A percentile compares a stretch with the other conserved stretches of the same genome.
These are phyloP conservation scores for Cardamine chenopodiifolia DNA, from an alignment of 345 rosid species.

Conservation along the genomic window DNA sequence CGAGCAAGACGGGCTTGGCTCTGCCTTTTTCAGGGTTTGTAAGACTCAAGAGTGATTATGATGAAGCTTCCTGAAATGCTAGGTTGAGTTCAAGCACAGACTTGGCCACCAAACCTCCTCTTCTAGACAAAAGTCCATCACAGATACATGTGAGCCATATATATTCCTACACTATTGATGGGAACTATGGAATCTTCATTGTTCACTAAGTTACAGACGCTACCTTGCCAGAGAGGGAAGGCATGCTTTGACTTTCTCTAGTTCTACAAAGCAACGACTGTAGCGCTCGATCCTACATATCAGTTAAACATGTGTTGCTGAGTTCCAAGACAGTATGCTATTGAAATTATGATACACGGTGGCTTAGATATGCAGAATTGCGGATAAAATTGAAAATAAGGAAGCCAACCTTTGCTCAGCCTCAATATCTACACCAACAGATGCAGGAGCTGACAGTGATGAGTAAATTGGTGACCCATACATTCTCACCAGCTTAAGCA, in stretches of 20 bases:
- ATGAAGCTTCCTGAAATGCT: constrained; percentile 77
- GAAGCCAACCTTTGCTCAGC: constrained; percentile 82
- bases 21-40: constrained; percentile 4
- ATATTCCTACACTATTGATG: neutral
- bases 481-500: constrained; percentile 82
- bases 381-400: neutral
- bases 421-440: constrained; percentile 97
- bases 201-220: neutral
- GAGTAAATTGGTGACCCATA: constrained; percentile 83
- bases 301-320: constrained; percentile 7
- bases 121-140: constrained; percentile 49
- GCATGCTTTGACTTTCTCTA: constrained; percentile 76
- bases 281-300: constrained; percentile 74
- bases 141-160: constrained; percentile 14
- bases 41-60: constrained; percentile 33
- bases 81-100: constrained; percentile 81
- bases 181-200: neutral
- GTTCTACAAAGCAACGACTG: constrained; percentile 81
- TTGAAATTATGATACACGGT: neutral
- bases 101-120: constrained; percentile 91
- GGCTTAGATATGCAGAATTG: neutral
- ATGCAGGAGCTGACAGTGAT: constrained; percentile 70
- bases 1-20: constrained; percentile 16
- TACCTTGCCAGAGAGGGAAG: constrained; percentile 68
- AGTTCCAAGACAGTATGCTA: neutral